Base-by-base conservation (phyloP, 768 basidiomycete genomes). In the Serendipita indica region DNA sequence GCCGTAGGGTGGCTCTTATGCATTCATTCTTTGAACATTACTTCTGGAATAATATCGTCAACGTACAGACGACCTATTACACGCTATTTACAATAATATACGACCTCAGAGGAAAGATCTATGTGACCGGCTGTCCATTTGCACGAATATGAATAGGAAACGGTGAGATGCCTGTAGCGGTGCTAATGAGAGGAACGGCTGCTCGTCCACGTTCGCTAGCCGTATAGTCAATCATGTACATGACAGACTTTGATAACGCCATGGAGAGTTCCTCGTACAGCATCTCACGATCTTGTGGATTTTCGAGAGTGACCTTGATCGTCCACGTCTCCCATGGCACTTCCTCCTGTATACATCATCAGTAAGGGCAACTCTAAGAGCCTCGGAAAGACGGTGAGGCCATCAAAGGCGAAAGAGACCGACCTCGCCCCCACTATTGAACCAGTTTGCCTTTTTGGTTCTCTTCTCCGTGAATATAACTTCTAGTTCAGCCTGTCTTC, bases 301-400 rank as follows among this genome's bases (percentile, higher is more conserved):
- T 87, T 56, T 80, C 78, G 13, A 89, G 72, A 70, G 89, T 86
- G 6, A 81, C 86, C 58, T 86, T 89, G 62, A 90, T 80, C 13
- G 82, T 72, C 87, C 88, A 90, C 69, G 86, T 81, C 67, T 90
- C 89, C 88, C 88, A 90, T 57, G 86, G 80, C 13, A 89, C 79
- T 25, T 89, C 86, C 66, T 90, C 88, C 70, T 90, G 63, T 14
- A 39, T 25, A 7, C 14, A 30, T 34, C 2, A 22, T 16, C 25
- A 41, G 20, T 34, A 18, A 6, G 43, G 4, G 25, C 6, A 1
- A 39, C 18, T 39, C 18, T 39, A 1, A 12, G 35, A 39, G 12
- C 13, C 35, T 12, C 12, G 12, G 35, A n/a, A 12, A n/a, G 18
- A n/a, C 13, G 35, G 35, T 12, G 35, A 39, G 18, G 10, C 14